Evolutionary conservation across 2,329 filamentous ascomycete genomes (phyloP).

Genomic region (Zymoseptoria tritici): DNA sequence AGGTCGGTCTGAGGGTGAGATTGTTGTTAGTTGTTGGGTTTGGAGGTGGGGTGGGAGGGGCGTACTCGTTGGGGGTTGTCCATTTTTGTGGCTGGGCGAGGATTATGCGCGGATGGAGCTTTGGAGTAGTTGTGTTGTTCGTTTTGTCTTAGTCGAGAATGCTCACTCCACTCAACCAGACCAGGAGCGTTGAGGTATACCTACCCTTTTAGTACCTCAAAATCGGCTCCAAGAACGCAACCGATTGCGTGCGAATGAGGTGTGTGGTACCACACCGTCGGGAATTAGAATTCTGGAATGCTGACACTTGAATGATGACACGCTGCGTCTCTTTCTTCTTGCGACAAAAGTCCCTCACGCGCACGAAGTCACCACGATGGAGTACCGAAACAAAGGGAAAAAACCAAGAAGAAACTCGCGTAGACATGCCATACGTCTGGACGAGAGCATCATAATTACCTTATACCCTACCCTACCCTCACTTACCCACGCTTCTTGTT

Average conservation of each 20-base stretch:
- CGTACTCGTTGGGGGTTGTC: neutral
- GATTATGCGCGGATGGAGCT: too few relatives aligned
- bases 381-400: neutral
- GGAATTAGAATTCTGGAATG: neutral
- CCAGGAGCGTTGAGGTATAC: neutral
- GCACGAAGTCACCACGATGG: too few relatives aligned
- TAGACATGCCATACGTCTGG: neutral
- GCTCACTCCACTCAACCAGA: too few relatives aligned
- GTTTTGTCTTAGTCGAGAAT: too few relatives aligned
- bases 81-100: too few relatives aligned
- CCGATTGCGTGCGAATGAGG: neutral
- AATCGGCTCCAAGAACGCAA: neutral
- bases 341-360: neutral
- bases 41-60: too few relatives aligned
- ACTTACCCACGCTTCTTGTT: neutral
- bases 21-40: neutral
- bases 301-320: neutral
- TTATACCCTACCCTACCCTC: too few relatives aligned
- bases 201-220: neutral
- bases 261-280: neutral
- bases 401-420: neutral
- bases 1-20: slow-evolving; percentile 2
- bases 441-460: neutral
- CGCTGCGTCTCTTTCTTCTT: neutral
- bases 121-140: too few relatives aligned